A percentile compares a stretch with the other conserved stretches of the same genome.
Conservation (phyloP, 139 green algal genomes). For the Zygnema circumcarinatum region DNA sequence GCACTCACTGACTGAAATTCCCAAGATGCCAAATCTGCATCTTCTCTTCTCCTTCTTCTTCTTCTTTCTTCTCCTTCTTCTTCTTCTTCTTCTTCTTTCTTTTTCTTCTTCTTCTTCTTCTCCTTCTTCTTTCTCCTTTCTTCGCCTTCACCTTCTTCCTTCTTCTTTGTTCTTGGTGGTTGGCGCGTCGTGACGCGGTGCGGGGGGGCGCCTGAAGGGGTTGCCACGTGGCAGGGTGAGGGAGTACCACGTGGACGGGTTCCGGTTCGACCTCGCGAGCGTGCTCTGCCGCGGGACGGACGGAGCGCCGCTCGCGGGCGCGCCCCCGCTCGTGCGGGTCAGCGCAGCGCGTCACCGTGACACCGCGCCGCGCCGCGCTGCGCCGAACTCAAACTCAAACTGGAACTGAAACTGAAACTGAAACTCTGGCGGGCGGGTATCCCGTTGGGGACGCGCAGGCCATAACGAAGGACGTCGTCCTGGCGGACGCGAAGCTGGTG, state of each 20-base stretch:
- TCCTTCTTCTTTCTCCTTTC: background rate
- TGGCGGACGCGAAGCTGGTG: constrained; percentile 92
- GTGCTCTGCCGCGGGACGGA: constrained; percentile 81
- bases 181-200: too few relatives aligned
- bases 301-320: constrained; percentile 77
- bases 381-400: too few relatives aligned
- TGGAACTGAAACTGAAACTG: too few relatives aligned
- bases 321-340: constrained; percentile 71
- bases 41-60: background rate
- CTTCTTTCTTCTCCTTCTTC: background rate
- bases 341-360: too few relatives aligned
- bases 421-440: too few relatives aligned
- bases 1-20: background rate
- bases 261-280: constrained; percentile 88
- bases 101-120: background rate
- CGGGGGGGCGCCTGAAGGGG: too few relatives aligned
- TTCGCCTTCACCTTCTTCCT: too few relatives aligned
- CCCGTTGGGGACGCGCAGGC: too few relatives aligned
- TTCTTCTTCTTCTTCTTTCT: background rate
- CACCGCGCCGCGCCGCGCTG: too few relatives aligned
- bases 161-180: too few relatives aligned
- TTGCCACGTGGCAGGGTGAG: constrained; percentile 48
- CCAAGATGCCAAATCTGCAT: background rate
- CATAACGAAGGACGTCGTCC: constrained; percentile 85
- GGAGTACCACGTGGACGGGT: constrained; percentile 84